Percentiles rank a stretch among this genome's conserved stretches.
Evolutionary conservation across 768 basidiomycete genomes (phyloP).

Genomic region (Termitomyces sp.): DNA sequence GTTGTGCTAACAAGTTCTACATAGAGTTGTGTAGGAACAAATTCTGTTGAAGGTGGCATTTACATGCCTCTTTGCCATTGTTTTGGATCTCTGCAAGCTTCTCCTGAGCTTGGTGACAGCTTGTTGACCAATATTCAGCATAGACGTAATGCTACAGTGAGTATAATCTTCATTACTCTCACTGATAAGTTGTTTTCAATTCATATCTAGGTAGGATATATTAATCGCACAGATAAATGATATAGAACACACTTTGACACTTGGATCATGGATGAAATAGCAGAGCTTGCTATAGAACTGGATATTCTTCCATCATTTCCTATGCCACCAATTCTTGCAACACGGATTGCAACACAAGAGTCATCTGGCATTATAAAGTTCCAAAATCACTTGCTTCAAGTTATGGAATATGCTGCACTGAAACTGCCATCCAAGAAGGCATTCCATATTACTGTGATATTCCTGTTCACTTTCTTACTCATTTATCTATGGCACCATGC

Average conservation of each 20-base stretch:
- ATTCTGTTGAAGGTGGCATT: background rate
- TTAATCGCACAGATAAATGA: background rate
- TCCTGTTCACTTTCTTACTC: background rate
- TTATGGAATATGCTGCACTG: background rate
- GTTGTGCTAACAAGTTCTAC: no score
- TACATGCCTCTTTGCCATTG: background rate
- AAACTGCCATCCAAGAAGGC: background rate
- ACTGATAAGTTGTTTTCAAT: background rate
- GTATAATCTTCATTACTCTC: background rate
- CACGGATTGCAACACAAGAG: background rate
- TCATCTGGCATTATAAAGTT: background rate
- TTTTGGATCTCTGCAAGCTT: slow-evolving; percentile 4
- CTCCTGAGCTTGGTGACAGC: background rate
- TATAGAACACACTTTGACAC: background rate
- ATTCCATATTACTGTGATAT: background rate
- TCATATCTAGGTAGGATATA: background rate
- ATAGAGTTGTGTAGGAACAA: no score
- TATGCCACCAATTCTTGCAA: background rate
- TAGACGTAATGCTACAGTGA: background rate
- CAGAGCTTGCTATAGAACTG: background rate
- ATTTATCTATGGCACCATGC: background rate
- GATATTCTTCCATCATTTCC: background rate
- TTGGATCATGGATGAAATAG: background rate
- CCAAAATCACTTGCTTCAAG: background rate
- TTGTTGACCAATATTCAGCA: background rate